These are phyloP conservation scores for Metschnikowia dekortorum DNA, from an alignment of 805 yeast species.

Conservation along the genomic window DNA sequence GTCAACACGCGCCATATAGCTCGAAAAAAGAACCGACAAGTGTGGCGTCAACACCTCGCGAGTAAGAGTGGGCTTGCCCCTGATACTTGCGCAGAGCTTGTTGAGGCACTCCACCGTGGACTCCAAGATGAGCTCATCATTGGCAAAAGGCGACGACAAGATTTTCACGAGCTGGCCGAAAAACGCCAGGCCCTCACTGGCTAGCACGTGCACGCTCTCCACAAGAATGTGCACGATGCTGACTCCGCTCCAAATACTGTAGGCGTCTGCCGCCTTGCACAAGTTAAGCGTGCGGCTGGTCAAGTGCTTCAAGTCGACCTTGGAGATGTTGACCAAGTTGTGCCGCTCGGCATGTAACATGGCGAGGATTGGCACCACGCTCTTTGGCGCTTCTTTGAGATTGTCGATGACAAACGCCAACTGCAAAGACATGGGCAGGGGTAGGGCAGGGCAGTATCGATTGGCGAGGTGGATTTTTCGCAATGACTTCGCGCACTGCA, in stretches of 20 bases:
- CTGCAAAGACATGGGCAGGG: slow-evolving; percentile 18
- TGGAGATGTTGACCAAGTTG: slow-evolving; percentile 40
- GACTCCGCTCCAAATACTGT: slow-evolving; percentile 54
- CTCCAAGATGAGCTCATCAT: slow-evolving; percentile 31
- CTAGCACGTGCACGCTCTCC: slow-evolving; percentile 27
- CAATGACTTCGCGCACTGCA: neutral
- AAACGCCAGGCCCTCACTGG: slow-evolving; percentile 37
- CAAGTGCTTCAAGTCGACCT: slow-evolving; percentile 48
- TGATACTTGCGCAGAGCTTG: slow-evolving; percentile 44
- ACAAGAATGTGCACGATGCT: slow-evolving; percentile 45
- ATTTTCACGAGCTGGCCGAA: slow-evolving; percentile 39
- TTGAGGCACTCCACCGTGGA: slow-evolving; percentile 39
- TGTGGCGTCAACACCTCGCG: slow-evolving; percentile 82
- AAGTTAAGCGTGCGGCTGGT: slow-evolving; percentile 41
- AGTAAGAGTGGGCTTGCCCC: slow-evolving; percentile 79
- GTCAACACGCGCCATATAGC: slow-evolving; percentile 42
- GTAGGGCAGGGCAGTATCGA: neutral
- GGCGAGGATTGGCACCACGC: slow-evolving; percentile 29
- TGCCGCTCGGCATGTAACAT: slow-evolving; percentile 26
- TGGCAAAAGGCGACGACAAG: slow-evolving; percentile 35
- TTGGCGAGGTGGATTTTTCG: neutral
- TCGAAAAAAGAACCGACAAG: slow-evolving; percentile 55
- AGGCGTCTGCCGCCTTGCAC: slow-evolving; percentile 40
- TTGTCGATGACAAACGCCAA: slow-evolving; percentile 23
- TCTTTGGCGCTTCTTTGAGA: slow-evolving; percentile 20